Evolutionary conservation across 23 red algal species (phyloP), one percentile per base, ranked within the genome.

Genomic region (Chondrus crispus): DNA sequence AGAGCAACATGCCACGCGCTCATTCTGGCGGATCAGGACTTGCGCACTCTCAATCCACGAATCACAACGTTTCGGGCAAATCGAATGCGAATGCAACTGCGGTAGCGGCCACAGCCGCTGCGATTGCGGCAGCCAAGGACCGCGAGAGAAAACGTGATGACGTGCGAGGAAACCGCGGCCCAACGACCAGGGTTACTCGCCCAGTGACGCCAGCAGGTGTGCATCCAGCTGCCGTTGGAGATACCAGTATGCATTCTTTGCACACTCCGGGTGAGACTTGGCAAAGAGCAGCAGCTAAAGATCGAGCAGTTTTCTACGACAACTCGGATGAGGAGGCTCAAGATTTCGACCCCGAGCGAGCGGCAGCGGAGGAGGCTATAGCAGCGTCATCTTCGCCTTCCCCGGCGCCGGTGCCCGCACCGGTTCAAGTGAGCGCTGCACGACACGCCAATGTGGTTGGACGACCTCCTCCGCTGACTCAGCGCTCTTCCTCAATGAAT

Each of bases 271-370:
- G 38, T 39, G 87, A 90, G 42, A 50, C 69, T 19, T 90, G 74
- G 71, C 62, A 62, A 14, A 60, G 72, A 14, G 74, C 48, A n/a
- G 87, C 38, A 19, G 53, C 74, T 16, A 90, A 90, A 57, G 64
- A 69, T 11, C 60, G 60, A 6, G 62, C 78, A 39, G 74, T 90
- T 12, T 90, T 90, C 68, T 90, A 90, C 52, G 87, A 90, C 7
- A 90, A 90, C 70, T 90, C 87, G 12, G 87, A 90, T 78, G 87
- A 90, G 35, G 87, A 90, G 50, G 87, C 87, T 49, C 55, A 90
- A 26, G 87, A 79, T 46, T 90, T 90, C 40, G 87, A 90, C 45
- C 87, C 87, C 2, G 87, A 90, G 36, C 87, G 87, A 28, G 87
- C 87, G 10, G 87, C 87, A 24, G 87, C 87, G 4, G 87, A 90